Evolutionary conservation across 148 eudicot species (phyloP).

Genomic region (Cornus kousa): DNA sequence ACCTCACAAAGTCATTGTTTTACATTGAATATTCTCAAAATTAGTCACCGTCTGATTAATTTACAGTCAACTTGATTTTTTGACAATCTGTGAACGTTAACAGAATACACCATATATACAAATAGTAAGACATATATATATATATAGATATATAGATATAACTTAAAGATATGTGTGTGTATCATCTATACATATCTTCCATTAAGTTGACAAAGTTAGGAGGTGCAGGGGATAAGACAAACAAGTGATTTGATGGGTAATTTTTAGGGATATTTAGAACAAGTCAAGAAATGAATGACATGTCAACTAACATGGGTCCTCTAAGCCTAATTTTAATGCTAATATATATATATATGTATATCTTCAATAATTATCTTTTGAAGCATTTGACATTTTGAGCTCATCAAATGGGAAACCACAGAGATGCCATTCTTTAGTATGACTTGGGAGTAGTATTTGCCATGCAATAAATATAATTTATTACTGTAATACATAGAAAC

Average conservation of each 20-base stretch:
- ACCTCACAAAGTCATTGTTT: conserved; percentile 4
- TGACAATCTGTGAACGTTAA: background rate
- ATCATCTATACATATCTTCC: no score
- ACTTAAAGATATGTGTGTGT: no score
- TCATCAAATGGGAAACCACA: background rate
- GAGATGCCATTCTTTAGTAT: background rate
- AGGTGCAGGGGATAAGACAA: no score
- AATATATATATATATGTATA: background rate
- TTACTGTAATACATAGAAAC: background rate
- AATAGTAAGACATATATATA: background rate
- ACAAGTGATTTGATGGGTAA: no score
- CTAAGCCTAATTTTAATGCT: no score
- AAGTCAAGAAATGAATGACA: no score
- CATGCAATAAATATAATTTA: background rate
- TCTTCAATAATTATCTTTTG: background rate
- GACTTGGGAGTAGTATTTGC: background rate
- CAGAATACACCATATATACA: background rate
- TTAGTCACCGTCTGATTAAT: background rate
- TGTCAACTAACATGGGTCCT: no score
- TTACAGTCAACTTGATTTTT: conserved; percentile 2
- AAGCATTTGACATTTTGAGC: background rate
- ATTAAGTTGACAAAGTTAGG: no score
- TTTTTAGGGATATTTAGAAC: no score
- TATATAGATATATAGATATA: no score
- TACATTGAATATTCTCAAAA: background rate